These are phyloP conservation scores for Gynochthodes officinalis DNA, from an alignment of 257 asterid species.

Conservation along the genomic window DNA sequence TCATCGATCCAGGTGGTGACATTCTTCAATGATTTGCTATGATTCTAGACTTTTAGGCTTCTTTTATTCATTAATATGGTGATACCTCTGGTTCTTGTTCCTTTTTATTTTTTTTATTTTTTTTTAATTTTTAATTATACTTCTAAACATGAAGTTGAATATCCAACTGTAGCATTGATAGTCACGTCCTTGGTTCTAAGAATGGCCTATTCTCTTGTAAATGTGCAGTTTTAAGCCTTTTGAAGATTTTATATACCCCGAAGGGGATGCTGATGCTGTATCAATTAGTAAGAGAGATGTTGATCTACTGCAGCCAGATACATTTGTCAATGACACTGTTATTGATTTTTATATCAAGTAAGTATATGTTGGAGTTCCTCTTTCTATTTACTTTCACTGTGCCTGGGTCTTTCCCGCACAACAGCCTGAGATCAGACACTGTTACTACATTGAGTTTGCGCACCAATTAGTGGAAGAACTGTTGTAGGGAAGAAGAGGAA, in stretches of 20 bases:
- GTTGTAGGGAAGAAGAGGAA: too few species aligned
- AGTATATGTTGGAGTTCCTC: slow-evolving; percentile 29
- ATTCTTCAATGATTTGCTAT: background rate
- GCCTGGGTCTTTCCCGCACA: background rate
- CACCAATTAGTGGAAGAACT: background rate
- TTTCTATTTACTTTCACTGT: slow-evolving; percentile 1
- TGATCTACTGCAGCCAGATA: slow-evolving; percentile 80
- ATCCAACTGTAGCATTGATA: background rate
- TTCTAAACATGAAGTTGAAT: background rate
- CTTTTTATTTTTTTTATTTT: background rate
- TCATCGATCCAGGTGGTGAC: background rate
- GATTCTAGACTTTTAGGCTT: background rate
- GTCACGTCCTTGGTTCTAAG: background rate
- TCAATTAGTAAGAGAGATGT: slow-evolving; percentile 81
- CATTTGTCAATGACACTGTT: slow-evolving; percentile 86
- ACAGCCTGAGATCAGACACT: background rate
- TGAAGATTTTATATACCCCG: slow-evolving; percentile 81
- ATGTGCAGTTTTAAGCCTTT: slow-evolving; percentile 70
- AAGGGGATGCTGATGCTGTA: slow-evolving; percentile 92
- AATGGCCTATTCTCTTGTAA: slow-evolving; percentile 16
- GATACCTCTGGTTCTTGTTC: background rate
- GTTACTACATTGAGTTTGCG: background rate
- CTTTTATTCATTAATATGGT: background rate
- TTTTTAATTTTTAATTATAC: background rate
- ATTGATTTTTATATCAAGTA: slow-evolving; percentile 93